These are phyloP conservation scores for Gonapodya prolifera DNA, from an alignment of 192 early-diverging fungal genomes.

Conservation along the genomic window DNA sequence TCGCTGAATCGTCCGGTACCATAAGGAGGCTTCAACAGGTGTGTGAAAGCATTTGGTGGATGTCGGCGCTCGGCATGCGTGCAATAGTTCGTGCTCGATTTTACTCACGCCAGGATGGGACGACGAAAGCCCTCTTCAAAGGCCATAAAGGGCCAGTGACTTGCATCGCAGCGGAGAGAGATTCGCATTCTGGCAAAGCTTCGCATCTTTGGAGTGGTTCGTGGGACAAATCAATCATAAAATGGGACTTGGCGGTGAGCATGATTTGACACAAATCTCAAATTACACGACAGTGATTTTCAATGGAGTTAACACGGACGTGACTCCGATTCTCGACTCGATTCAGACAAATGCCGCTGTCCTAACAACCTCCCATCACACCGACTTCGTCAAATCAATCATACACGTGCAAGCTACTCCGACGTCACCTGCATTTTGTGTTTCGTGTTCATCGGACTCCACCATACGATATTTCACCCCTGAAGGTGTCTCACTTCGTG, in stretches of 20 bases:
- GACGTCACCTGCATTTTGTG: constrained; percentile 18
- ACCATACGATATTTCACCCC: constrained; percentile 67
- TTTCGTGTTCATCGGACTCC: constrained; percentile 72
- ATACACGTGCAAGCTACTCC: constrained; percentile 21
- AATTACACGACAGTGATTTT: constrained; percentile 6
- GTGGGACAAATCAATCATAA: constrained; percentile 83
- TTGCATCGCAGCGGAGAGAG: constrained; percentile 35
- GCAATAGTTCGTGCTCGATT: too few relatives aligned
- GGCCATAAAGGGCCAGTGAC: constrained; percentile 64
- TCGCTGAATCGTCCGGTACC: neutral
- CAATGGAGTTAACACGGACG: neutral
- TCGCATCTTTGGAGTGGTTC: constrained; percentile 71
- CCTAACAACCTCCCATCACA: constrained; percentile 56
- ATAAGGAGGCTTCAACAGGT: neutral
- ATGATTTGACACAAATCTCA: neutral
- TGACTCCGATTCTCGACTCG: neutral
- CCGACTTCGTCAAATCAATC: constrained; percentile 85
- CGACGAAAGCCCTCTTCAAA: constrained; percentile 21
- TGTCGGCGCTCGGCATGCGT: too few relatives aligned
- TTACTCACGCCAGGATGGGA: constrained; percentile 31
- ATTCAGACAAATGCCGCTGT: constrained; percentile 14
- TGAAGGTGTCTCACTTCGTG: constrained; percentile 31
- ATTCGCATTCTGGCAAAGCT: constrained; percentile 16
- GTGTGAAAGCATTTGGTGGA: neutral
- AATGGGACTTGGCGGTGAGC: constrained; percentile 65